phyloP scores from a whole-genome alignment of 1,284 basidiomycete species.

The Xanthoconium separans region DNA sequence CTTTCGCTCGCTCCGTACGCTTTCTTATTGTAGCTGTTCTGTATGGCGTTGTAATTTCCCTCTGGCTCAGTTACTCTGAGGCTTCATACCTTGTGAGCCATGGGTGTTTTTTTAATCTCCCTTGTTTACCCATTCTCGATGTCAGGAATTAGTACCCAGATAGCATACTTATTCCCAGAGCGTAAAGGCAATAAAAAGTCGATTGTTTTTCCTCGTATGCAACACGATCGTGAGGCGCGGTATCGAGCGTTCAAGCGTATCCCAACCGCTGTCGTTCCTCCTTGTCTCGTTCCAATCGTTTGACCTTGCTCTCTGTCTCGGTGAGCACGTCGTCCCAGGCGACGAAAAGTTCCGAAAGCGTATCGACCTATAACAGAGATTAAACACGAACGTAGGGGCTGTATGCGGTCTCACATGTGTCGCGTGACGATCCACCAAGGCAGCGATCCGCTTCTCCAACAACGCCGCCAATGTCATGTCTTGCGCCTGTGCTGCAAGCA shows the following conservation, averaged over 20 bases:
- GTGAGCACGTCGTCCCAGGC: constrained; percentile 74
- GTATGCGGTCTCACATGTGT: constrained; percentile 50
- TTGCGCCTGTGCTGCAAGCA: constrained; percentile 59
- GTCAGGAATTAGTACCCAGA: constrained; percentile 8
- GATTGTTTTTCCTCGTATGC: constrained; percentile 13
- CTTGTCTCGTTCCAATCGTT: constrained; percentile 55
- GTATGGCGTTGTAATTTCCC: constrained; percentile 25
- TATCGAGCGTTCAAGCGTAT: constrained; percentile 32
- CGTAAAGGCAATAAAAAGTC: constrained; percentile 13
- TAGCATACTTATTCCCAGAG: constrained; percentile 8
- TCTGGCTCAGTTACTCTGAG: constrained; percentile 13
- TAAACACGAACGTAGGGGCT: background rate
- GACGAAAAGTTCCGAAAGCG: constrained; percentile 76
- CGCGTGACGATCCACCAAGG: constrained; percentile 63
- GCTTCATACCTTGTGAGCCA: constrained; percentile 1
- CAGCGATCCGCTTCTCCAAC: constrained; percentile 63
- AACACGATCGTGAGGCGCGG: background rate
- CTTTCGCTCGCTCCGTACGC: constrained; percentile 1
- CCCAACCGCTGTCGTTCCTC: constrained; percentile 59
- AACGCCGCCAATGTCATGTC: constrained; percentile 51
- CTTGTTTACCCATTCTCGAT: constrained; percentile 19
- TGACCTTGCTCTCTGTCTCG: constrained; percentile 57
- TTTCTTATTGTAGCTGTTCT: constrained; percentile 24
- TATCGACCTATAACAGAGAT: constrained; percentile 54
- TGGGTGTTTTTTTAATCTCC: constrained; percentile 15